Evolutionary conservation across 768 basidiomycete genomes (phyloP).

Genomic region (Lanmaoa pseudosensibilis): DNA sequence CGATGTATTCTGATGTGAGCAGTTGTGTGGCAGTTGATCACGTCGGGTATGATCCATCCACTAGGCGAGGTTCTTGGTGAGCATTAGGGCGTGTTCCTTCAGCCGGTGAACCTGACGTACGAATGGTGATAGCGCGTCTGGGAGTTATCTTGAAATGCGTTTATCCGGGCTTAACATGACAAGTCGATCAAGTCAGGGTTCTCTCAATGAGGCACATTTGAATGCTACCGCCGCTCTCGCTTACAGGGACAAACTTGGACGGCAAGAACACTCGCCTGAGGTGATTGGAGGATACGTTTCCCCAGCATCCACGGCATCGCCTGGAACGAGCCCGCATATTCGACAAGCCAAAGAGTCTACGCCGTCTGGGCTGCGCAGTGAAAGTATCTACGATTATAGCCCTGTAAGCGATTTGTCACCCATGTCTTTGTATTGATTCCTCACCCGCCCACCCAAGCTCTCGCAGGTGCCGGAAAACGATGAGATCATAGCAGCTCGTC

Average conservation of each 20-base stretch:
- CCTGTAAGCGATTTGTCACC: slow-evolving; percentile 16
- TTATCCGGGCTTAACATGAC: slow-evolving; percentile 34
- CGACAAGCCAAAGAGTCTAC: slow-evolving; percentile 24
- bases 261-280: slow-evolving; percentile 25
- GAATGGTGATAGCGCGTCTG: slow-evolving; percentile 29
- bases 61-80: slow-evolving; percentile 35
- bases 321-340: slow-evolving; percentile 36
- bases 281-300: slow-evolving; percentile 39
- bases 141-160: slow-evolving; percentile 29
- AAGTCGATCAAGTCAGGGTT: slow-evolving; percentile 34
- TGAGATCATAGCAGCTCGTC: slow-evolving; percentile 24
- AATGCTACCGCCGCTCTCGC: slow-evolving; percentile 19
- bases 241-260: slow-evolving; percentile 27
- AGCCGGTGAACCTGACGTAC: slow-evolving; percentile 28
- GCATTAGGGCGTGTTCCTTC: slow-evolving; percentile 7
- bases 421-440: background rate
- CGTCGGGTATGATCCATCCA: slow-evolving; percentile 33
- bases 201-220: slow-evolving; percentile 32
- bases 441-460: slow-evolving; percentile 11
- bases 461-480: slow-evolving; percentile 24
- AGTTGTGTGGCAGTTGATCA: slow-evolving; percentile 36
- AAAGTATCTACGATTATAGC: slow-evolving; percentile 28
- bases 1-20: slow-evolving; percentile 47
- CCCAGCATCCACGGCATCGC: slow-evolving; percentile 46
- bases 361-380: slow-evolving; percentile 26